Evolutionary conservation across 805 yeast species (phyloP), one percentile per base, ranked within the genome.

Genomic region (Ogataea haglerorum): DNA sequence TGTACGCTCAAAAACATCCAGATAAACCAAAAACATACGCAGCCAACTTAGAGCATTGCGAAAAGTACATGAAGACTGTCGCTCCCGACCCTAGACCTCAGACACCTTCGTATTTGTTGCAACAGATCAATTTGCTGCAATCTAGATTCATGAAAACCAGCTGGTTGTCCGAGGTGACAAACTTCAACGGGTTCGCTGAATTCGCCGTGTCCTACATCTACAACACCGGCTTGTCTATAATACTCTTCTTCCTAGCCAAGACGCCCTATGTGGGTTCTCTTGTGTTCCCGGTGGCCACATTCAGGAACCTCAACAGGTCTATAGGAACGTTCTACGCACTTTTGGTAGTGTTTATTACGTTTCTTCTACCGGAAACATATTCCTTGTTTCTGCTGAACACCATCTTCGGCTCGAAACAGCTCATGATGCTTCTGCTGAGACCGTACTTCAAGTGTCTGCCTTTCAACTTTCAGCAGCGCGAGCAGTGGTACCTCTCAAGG

Each of bases 401-500:
- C 2, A 73, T 67, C 47, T 70, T 72, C 63, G 80, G 79, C 3
- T 60, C 72, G 12, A 53, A 70, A 10, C 62, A 69, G 30, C 60
- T 77, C 40, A 59, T 67, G 36, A 60, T 69, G 28, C 76, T 73
- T 30, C 63, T 78, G 36, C 63, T 78, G 27, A 51, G 56, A 5
- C 82, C 82, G 4, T 78, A 75, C 53, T 73, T 78, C 54, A 51
- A 63, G 8, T 60, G 73, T 10, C 60, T 76, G 15, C 72, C 75
- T 10, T 70, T 75, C 41, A 57, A 69, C 4, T 53, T 52, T 5
- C 47, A 58, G n/a, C 75, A 74, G 38, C 63, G 65, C 30, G 58
- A 65, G 13, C 68, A 63, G 38, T 78, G 84, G 84, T 58, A 67
- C 34, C 63, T 63, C 10, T 67, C 77, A 10, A 64, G 84, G 28